A percentile compares a stretch with the other conserved stretches of the same genome.
Conservation (phyloP, 2,329 filamentous ascomycete genomes). For the Scopulariopsis brevicaulis region DNA sequence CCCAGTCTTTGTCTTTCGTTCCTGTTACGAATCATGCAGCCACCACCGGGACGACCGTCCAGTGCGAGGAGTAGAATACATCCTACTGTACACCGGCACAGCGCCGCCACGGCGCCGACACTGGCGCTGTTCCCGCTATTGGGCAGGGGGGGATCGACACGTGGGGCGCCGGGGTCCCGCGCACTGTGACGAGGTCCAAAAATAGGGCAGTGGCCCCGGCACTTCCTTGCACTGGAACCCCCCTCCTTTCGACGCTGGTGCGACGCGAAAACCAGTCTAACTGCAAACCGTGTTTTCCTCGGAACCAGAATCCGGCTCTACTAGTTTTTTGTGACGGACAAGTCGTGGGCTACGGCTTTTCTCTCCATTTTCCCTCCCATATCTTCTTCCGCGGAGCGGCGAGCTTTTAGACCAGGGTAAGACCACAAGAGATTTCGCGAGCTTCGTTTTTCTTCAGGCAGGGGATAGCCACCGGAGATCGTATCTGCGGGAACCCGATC, state of each 20-base stretch:
- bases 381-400: neutral
- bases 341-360: too few species aligned
- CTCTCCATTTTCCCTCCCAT: neutral
- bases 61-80: too few species aligned
- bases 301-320: too few species aligned
- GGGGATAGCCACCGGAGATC: neutral
- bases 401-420: neutral
- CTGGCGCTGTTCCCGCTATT: neutral
- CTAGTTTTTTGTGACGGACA: too few species aligned
- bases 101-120: neutral
- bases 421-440: neutral
- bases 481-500: neutral
- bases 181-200: too few species aligned
- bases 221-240: too few species aligned
- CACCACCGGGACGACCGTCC: neutral
- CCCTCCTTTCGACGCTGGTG: too few species aligned
- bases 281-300: too few species aligned
- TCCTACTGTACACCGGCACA: neutral
- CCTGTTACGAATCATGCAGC: neutral
- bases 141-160: too few species aligned
- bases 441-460: neutral
- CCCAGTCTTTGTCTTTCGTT: neutral
- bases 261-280: too few species aligned
- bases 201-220: too few species aligned
- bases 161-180: too few species aligned